Percentiles rank a stretch among this genome's conserved stretches.
phyloP scores from a whole-genome alignment of 805 yeast genomes.

The Saturnispora saitoi region DNA sequence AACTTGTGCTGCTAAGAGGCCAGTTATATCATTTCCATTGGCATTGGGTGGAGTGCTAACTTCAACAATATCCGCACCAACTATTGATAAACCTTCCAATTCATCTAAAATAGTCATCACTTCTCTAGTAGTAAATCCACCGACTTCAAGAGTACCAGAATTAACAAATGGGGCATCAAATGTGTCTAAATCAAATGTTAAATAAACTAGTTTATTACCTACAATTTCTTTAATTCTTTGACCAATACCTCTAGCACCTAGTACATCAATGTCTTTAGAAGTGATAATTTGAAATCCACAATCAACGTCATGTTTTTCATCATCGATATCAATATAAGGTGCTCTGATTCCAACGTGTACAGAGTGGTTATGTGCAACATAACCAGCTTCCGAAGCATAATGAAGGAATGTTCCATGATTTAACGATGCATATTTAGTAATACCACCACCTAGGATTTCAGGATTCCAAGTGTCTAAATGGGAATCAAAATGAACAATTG shows the following conservation, averaged over 20 bases:
- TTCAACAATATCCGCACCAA: conserved; percentile 75
- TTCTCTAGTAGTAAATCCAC: conserved; percentile 66
- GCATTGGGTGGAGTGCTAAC: conserved; percentile 56
- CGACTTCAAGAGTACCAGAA: conserved; percentile 73
- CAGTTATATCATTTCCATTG: conserved; percentile 50
- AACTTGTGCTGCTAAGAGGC: conserved; percentile 57
- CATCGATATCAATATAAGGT: conserved; percentile 36
- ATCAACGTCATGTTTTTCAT: conserved; percentile 37
- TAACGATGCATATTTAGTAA: conserved; percentile 42
- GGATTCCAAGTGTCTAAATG: conserved; percentile 73
- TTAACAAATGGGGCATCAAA: conserved; percentile 72
- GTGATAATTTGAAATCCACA: conserved; percentile 42
- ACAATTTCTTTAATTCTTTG: conserved; percentile 29
- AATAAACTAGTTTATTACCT: conserved; percentile 35
- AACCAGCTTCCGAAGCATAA: conserved; percentile 62
- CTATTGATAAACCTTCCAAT: conserved; percentile 48
- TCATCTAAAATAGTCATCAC: conserved; percentile 50
- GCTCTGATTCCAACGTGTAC: conserved; percentile 62
- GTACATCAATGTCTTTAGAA: conserved; percentile 39
- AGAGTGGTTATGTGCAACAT: conserved; percentile 38
- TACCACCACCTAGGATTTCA: conserved; percentile 50
- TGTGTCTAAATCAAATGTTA: conserved; percentile 49
- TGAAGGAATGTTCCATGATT: conserved; percentile 68
- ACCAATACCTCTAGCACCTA: conserved; percentile 32
- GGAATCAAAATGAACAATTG: conserved; percentile 57